Evolutionary conservation across 345 rosid species (phyloP).

Genomic region (Euphorbia peplus): DNA sequence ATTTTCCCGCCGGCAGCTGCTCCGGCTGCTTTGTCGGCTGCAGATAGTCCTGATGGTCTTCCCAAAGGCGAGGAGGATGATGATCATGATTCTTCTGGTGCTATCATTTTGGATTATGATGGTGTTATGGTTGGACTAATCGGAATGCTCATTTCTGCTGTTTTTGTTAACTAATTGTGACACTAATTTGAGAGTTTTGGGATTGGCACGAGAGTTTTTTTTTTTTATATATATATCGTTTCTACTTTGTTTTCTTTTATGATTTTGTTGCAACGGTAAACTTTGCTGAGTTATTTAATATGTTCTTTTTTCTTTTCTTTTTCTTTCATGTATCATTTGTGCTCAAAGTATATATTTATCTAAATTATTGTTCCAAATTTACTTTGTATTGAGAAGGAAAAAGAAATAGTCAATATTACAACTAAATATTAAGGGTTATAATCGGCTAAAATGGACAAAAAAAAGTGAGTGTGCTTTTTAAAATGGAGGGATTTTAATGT

Average conservation of each 20-base stretch:
- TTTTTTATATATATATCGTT: neutral
- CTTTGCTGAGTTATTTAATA: too few species aligned
- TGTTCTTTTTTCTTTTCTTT: too few species aligned
- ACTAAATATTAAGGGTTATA: too few species aligned
- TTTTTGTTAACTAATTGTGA: neutral
- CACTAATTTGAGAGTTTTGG: neutral
- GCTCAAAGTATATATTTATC: too few species aligned
- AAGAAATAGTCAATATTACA: too few species aligned
- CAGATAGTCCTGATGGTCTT: neutral
- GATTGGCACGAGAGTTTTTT: neutral
- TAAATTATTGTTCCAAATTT: too few species aligned
- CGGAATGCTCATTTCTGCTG: neutral
- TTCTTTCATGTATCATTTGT: neutral
- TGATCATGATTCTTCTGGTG: conserved; percentile 9
- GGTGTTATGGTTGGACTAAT: neutral
- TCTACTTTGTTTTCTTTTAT: neutral
- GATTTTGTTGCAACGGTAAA: too few species aligned
- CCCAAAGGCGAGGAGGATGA: neutral
- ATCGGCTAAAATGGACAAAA: too few species aligned
- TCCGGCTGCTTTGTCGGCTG: conserved; percentile 5
- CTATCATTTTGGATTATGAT: neutral
- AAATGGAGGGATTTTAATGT: too few species aligned
- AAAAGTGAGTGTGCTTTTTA: too few species aligned
- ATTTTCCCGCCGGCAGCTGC: conserved; percentile 22
- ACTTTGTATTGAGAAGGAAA: too few species aligned